A percentile compares a stretch with the other conserved stretches of the same genome.
Evolutionary conservation across 108 stramenopile genomes (phyloP).

Genomic region (Chaetoceros muelleri): DNA sequence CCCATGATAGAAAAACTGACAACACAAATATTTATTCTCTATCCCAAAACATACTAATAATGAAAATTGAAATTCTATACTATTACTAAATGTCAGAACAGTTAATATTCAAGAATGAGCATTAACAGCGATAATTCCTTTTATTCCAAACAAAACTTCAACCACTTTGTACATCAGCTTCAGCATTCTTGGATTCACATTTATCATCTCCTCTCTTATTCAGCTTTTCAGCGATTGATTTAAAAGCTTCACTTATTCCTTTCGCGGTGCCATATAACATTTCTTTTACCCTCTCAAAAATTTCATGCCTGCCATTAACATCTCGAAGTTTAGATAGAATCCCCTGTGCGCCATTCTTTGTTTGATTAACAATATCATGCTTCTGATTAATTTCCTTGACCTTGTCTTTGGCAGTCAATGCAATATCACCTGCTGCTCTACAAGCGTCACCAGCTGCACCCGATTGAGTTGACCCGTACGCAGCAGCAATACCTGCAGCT

Average conservation of each 20-base stretch:
- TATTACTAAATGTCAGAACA: background rate
- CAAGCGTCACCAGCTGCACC: constrained; percentile 29
- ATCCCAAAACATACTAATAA: background rate
- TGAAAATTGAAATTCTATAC: no score
- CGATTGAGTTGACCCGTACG: constrained; percentile 20
- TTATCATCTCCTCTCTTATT: background rate
- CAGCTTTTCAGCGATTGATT: background rate
- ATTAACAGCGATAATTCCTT: no score
- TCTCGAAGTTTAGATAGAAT: constrained; percentile 14
- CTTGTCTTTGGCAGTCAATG: constrained; percentile 20
- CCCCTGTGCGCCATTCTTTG: constrained; percentile 7
- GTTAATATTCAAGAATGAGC: background rate
- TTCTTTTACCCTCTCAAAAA: constrained; percentile 19
- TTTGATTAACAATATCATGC: constrained; percentile 37
- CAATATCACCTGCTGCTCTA: constrained; percentile 34
- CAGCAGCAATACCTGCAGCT: constrained; percentile 26
- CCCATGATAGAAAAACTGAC: no score
- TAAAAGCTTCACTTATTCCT: background rate
- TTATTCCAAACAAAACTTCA: no score
- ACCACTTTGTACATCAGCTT: background rate
- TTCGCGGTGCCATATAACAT: background rate
- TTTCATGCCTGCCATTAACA: constrained; percentile 33
- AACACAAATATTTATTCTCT: background rate
- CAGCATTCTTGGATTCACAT: background rate
- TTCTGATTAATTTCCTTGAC: constrained; percentile 41